Conservation (phyloP, 2,329 filamentous ascomycete species). For the Colletotrichum sp. region DNA sequence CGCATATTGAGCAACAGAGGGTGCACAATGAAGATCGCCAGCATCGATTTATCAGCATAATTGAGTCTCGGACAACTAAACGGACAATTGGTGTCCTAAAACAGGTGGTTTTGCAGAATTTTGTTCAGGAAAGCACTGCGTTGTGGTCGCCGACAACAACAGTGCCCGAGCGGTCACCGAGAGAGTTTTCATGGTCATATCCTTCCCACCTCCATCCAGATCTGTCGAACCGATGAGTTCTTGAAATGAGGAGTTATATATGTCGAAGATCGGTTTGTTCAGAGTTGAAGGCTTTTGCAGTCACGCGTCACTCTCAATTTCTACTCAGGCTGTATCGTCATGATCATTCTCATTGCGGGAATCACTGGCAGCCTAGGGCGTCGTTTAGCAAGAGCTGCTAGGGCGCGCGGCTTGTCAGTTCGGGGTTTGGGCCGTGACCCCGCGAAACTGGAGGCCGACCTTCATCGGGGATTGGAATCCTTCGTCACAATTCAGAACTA, state of each 20-base stretch:
- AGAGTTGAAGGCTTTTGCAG: neutral
- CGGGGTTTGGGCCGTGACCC: slow-evolving; percentile 36
- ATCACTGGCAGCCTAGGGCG: slow-evolving; percentile 39
- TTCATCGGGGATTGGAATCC: slow-evolving; percentile 27
- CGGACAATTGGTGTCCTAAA: neutral
- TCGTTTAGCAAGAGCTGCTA: slow-evolving; percentile 27
- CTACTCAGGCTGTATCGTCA: slow-evolving; percentile 8
- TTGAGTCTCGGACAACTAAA: neutral
- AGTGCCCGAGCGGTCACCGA: neutral
- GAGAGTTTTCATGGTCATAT: neutral
- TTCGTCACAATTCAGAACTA: slow-evolving; percentile 28
- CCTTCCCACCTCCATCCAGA: neutral
- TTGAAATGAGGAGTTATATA: neutral
- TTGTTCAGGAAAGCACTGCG: neutral
- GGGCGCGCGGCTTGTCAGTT: slow-evolving; percentile 34
- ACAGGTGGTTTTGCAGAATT: neutral
- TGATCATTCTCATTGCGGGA: slow-evolving; percentile 42
- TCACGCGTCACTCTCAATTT: neutral
- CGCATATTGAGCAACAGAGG: neutral
- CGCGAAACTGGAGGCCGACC: slow-evolving; percentile 27
- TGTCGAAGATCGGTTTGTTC: neutral
- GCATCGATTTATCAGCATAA: neutral
- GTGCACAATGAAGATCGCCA: neutral
- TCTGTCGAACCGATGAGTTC: neutral
- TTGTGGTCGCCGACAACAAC: neutral